Evolutionary conservation across 495 filamentous ascomycete genomes (phyloP).

Genomic region (Aspergillus biplanus): DNA sequence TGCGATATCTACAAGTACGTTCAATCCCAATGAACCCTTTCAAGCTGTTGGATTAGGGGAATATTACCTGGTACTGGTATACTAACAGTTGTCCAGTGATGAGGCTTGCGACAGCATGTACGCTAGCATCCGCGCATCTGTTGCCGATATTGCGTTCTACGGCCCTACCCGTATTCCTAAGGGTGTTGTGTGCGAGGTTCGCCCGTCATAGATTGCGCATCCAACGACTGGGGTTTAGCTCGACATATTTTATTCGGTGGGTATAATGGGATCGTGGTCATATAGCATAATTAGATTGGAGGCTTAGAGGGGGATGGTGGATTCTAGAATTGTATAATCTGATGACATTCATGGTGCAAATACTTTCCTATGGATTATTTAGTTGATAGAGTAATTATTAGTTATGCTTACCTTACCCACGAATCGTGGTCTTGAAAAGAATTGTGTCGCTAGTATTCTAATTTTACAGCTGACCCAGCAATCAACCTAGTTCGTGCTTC

Average conservation of each 20-base stretch:
- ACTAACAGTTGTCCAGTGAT: not conserved
- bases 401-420: no score
- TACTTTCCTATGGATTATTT: no score
- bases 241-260: no score
- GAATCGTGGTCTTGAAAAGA: no score
- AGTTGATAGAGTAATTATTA: no score
- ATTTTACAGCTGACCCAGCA: no score
- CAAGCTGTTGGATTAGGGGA: not conserved
- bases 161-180: not conserved
- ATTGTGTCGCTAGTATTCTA: no score
- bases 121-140: not conserved
- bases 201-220: not conserved
- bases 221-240: not conserved
- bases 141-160: not conserved
- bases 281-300: no score
- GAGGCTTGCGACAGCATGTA: not conserved
- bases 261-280: not conserved
- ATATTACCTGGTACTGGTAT: not conserved
- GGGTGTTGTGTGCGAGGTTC: not conserved
- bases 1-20: not conserved
- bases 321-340: no score
- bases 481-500: no score
- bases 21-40: not conserved
- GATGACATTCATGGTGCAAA: no score
- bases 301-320: no score